Evolutionary conservation across 768 basidiomycete genomes (phyloP), one percentile per base, ranked within the genome.

Genomic region (Collybia sordida): DNA sequence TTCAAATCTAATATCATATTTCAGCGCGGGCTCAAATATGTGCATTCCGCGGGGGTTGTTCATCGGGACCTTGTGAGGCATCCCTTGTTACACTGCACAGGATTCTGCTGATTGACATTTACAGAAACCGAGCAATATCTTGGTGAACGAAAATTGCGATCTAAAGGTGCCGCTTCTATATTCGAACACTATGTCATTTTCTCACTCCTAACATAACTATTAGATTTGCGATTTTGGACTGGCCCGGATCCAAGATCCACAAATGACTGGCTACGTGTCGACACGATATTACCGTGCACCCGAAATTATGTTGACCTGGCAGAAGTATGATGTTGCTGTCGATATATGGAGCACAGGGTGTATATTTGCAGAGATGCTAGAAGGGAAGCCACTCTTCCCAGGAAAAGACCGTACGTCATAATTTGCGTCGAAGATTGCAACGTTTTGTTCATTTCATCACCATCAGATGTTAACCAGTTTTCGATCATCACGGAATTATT

Each of bases 221-320:
- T 52, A 94, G 93, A 98, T 98, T 63, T 99, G 97, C 65, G 97
- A 99, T 70, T 99, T 99, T 69, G 97, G 97, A 51, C 79, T 99
- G 35, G 97, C 97, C 28, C 90, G 97, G 45, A 95, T 99, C 56
- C 97, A 98, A 70, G 97, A 99, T 67, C 96, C 96, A 4, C 97
- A 99, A 67, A 99, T 99, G 97, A 99, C 97, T 1, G 97, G 97
- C 54, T 99, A 98, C 65, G 97, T 98, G 53, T 98, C 97, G 50
- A 99, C 97, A 45, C 80, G 97, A 58, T 99, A 99, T 73, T 99
- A 99, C 67, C 88, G 97, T 45, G 97, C 97, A 5, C 97, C 97
- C 4, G 97, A 99, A 72, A 99, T 99, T 74, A 99, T 99, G 97
- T 80, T 99, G 65, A 99, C 97, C 34, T 99, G 97, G 97, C 97